Percentiles rank a stretch among this genome's conserved stretches.
Evolutionary conservation across 2,329 filamentous ascomycete genomes (phyloP).

Genomic region (Rutstroemia sp.): DNA sequence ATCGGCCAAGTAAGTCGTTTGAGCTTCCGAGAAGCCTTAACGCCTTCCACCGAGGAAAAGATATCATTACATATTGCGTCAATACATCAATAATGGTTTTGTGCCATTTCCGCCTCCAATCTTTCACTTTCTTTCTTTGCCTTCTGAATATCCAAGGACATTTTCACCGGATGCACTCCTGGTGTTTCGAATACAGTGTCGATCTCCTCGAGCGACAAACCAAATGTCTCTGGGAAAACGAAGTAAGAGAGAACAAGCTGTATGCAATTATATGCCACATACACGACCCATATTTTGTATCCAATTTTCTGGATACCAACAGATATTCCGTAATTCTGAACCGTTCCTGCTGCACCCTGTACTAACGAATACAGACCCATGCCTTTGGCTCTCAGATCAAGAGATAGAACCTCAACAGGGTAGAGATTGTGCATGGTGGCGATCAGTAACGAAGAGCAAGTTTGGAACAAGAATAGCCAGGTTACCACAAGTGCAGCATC

Average conservation of each 20-base stretch:
- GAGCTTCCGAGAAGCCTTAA: no score
- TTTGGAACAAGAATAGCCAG: slow-evolving; percentile 42
- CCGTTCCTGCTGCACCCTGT: slow-evolving; percentile 24
- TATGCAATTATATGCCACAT: no score
- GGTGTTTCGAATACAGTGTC: slow-evolving; percentile 52
- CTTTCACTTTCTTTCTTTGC: no score
- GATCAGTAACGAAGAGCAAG: slow-evolving; percentile 38
- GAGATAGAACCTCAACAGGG: slow-evolving; percentile 29
- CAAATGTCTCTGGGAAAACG: slow-evolving; percentile 65
- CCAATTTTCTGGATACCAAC: no score
- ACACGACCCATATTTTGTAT: no score
- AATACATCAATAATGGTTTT: no score
- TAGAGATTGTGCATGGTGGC: slow-evolving; percentile 33
- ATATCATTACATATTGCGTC: no score
- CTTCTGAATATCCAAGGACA: no score
- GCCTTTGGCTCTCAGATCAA: slow-evolving; percentile 33
- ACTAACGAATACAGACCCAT: slow-evolving; percentile 26
- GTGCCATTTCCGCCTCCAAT: no score
- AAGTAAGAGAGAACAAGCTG: slow-evolving; percentile 36
- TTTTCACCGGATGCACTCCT: slow-evolving; percentile 24
- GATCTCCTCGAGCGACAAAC: slow-evolving; percentile 64
- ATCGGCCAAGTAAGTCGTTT: no score
- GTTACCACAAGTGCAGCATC: slow-evolving; percentile 37
- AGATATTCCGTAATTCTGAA: slow-evolving; percentile 25
- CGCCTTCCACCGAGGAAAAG: no score